Conservation (phyloP, 1,284 basidiomycete genomes). For the Pulveroboletus sp. region DNA sequence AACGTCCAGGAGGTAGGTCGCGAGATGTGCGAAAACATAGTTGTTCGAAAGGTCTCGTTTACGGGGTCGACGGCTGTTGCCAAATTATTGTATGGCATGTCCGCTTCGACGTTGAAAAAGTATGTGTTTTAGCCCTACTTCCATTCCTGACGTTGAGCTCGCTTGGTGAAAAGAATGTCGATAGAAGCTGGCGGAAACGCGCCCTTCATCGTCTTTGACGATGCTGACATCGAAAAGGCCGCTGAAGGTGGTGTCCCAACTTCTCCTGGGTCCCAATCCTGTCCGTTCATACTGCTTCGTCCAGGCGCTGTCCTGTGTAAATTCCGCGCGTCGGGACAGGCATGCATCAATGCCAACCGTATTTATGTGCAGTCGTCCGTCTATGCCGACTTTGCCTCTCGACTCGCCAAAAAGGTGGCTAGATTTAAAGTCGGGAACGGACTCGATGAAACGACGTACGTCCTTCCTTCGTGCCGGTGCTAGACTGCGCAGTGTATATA, state of each 20-base stretch:
- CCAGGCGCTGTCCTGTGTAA: conserved; percentile 84
- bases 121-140: conserved; percentile 33
- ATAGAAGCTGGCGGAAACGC: conserved; percentile 90
- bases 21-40: conserved; percentile 75
- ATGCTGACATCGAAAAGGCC: conserved; percentile 92
- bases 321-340: conserved; percentile 92
- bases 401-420: conserved; percentile 81
- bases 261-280: neutral
- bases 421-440: conserved; percentile 92
- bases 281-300: neutral
- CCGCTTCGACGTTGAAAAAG: conserved; percentile 91
- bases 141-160: neutral
- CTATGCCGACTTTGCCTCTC: conserved; percentile 85
- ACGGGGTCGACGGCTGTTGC: conserved; percentile 93
- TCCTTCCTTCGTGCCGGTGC: conserved; percentile 12
- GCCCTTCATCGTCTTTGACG: conserved; percentile 96
- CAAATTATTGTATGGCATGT: conserved; percentile 84
- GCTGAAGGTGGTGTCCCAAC: conserved; percentile 61
- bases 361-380: conserved; percentile 85
- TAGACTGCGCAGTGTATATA: neutral
- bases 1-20: conserved; percentile 82
- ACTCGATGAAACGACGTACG: conserved; percentile 76
- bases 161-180: conserved; percentile 56
- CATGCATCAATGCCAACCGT: conserved; percentile 84
- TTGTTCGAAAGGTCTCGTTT: conserved; percentile 89